phyloP scores from a whole-genome alignment of 139 green algal genomes.

The Trebouxia sp. region DNA sequence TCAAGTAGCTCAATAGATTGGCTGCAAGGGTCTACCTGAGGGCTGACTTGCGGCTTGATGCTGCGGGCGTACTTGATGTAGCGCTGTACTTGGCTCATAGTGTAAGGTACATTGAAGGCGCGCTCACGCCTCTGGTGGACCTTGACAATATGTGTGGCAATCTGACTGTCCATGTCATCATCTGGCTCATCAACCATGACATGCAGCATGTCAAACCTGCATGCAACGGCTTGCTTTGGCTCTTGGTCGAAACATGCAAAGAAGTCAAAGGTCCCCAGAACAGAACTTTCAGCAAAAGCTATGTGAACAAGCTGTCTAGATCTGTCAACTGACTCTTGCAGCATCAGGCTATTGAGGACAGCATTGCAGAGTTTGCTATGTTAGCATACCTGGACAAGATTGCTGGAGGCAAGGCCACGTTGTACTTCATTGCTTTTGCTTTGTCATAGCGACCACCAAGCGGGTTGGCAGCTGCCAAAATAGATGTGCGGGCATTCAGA shows the following conservation, averaged over 20 bases:
- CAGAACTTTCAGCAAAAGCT: too few species aligned
- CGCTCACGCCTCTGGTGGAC: constrained; percentile 58
- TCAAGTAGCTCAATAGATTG: neutral
- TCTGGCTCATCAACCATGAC: constrained; percentile 95
- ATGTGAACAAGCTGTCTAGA: too few species aligned
- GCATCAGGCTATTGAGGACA: too few species aligned
- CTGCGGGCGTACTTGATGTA: constrained; percentile 94
- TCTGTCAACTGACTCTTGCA: too few species aligned
- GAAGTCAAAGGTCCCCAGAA: too few species aligned
- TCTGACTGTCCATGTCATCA: constrained; percentile 68
- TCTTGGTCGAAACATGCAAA: neutral
- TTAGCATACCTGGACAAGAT: constrained; percentile 83
- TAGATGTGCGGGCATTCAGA: constrained; percentile 92
- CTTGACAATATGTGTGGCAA: constrained; percentile 83
- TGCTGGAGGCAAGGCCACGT: constrained; percentile 86
- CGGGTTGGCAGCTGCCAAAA: constrained; percentile 97
- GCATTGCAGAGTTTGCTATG: too few species aligned
- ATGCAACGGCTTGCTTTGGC: neutral
- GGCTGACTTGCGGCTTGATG: constrained; percentile 78
- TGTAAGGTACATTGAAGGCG: constrained; percentile 74
- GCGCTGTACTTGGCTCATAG: constrained; percentile 85
- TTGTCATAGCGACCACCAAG: constrained; percentile 91
- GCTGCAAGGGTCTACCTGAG: constrained; percentile 39
- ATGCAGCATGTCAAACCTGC: constrained; percentile 93
- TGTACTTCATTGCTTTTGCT: constrained; percentile 87